Base-by-base conservation (phyloP, 768 basidiomycete genomes). In the Suillus subaureus region DNA sequence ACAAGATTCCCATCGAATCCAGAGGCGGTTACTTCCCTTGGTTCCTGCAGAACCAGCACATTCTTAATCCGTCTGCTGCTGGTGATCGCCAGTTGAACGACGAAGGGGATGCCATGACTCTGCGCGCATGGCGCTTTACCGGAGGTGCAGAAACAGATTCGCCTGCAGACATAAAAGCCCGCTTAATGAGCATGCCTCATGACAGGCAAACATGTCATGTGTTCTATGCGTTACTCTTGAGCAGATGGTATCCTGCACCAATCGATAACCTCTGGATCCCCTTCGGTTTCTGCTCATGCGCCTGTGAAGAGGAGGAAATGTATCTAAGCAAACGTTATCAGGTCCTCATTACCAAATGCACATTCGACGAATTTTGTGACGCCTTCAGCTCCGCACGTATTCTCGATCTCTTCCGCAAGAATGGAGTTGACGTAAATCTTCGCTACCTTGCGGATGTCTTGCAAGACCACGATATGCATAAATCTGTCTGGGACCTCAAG, bases 41-140 rank as follows among this genome's bases (percentile, higher is more conserved):
- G 80, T 79, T 81, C 62, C 66, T 79, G 45, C 31, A 76, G 42
- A 77, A 81, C 63, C 72, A 77, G 51, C 66, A 74, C 55, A 63
- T 80, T 12, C 47, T 81, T 40, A 71, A 77, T 26, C 47, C 58
- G 21, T 11, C 61, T 26, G 42, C 58, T 6, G 23, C 47, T 13
- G 26, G 55, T 6, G 21, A 13, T 5, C n/a, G 42, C 18, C 28
- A 54, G 11, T 18, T 12, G 2, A 45, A 31, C 7, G 57, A 61
- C 9, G 11, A 61, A 7, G 35, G 18, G 0, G 54, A 51, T 35
- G n/a, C 21, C 8, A 61, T 61, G 51, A 1, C 65, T 42, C 6
- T 37, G 23, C 68, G n/a, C 23, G 54, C 55, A 9, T 65, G 68
- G 68, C 33, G 51, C 51, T 54, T 65, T 42, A 68, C 31, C 3